These are phyloP conservation scores for Parsonsia alboflavescens DNA, from an alignment of 257 asterid genomes.

Conservation along the genomic window DNA sequence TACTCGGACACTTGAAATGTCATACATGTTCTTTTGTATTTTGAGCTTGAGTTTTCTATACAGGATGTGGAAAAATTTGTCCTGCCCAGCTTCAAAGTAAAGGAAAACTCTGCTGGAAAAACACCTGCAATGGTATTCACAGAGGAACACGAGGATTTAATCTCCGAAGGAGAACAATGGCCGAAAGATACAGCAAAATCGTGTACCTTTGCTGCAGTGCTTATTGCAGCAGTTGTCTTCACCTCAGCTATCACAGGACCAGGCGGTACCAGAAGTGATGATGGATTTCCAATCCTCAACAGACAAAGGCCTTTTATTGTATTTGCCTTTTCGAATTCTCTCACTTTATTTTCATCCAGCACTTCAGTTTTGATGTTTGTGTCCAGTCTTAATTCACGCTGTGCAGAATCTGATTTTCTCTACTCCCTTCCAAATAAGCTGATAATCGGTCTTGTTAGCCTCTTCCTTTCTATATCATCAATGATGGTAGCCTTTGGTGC, in stretches of 20 bases:
- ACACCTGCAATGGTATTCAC: slow-evolving; percentile 32
- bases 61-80: slow-evolving; percentile 38
- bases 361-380: slow-evolving; percentile 15
- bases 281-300: slow-evolving; percentile 28
- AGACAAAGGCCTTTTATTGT: neutral
- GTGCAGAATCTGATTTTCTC: slow-evolving; percentile 22
- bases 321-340: slow-evolving; percentile 29
- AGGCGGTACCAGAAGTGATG: slow-evolving; percentile 25
- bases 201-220: slow-evolving; percentile 32
- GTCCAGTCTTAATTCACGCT: slow-evolving; percentile 21
- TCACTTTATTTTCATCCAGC: slow-evolving; percentile 33
- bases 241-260: slow-evolving; percentile 38
- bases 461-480: slow-evolving; percentile 13
- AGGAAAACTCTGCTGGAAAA: slow-evolving; percentile 20
- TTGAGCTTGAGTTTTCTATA: neutral
- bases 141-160: slow-evolving; percentile 22
- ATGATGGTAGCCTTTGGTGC: slow-evolving; percentile 23
- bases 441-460: slow-evolving; percentile 16
- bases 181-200: slow-evolving; percentile 36
- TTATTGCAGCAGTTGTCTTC: slow-evolving; percentile 33
- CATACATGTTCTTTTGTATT: neutral
- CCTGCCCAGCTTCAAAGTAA: slow-evolving; percentile 21
- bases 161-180: slow-evolving; percentile 33
- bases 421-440: slow-evolving; percentile 18
- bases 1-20: slow-evolving; percentile 5